phyloP scores from a whole-genome alignment of 192 early-diverging fungal species.

The Coemansia sp. region DNA sequence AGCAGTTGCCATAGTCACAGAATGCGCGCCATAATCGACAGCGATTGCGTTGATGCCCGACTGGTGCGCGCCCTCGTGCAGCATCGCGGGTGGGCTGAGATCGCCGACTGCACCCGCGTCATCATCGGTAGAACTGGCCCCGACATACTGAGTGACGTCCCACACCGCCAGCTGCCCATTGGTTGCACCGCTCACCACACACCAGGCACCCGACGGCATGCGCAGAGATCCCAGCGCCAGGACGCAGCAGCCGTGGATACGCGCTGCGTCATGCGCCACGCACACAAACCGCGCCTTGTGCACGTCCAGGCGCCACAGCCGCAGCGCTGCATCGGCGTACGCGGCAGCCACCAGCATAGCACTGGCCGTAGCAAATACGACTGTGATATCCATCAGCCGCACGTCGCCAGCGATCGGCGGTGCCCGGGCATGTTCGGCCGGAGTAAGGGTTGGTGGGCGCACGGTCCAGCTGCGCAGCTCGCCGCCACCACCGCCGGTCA shows the following conservation, averaged over 20 bases:
- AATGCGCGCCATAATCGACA: background rate
- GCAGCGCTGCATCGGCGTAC: slow-evolving; percentile 70
- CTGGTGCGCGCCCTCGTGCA: slow-evolving; percentile 55
- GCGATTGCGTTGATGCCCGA: slow-evolving; percentile 68
- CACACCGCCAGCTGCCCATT: slow-evolving; percentile 30
- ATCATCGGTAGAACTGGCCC: too few species aligned
- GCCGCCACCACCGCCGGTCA: slow-evolving; percentile 65
- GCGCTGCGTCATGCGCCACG: slow-evolving; percentile 13
- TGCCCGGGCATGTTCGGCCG: slow-evolving; percentile 13
- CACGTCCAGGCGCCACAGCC: slow-evolving; percentile 34
- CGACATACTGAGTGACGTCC: slow-evolving; percentile 13
- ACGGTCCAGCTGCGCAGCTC: slow-evolving; percentile 65
- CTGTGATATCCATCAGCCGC: slow-evolving; percentile 75
- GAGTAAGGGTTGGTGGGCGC: background rate
- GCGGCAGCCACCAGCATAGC: slow-evolving; percentile 58
- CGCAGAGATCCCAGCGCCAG: slow-evolving; percentile 17
- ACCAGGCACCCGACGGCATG: background rate
- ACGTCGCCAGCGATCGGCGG: slow-evolving; percentile 9
- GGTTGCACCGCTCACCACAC: slow-evolving; percentile 32
- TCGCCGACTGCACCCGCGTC: too few species aligned
- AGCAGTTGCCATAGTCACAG: slow-evolving; percentile 60
- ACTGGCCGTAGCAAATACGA: slow-evolving; percentile 12
- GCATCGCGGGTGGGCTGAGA: slow-evolving; percentile 28
- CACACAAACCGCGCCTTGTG: slow-evolving; percentile 4
- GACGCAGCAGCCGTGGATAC: slow-evolving; percentile 20